Evolutionary conservation across 345 rosid species (phyloP).

Genomic region (Eucalyptus leucophloia): DNA sequence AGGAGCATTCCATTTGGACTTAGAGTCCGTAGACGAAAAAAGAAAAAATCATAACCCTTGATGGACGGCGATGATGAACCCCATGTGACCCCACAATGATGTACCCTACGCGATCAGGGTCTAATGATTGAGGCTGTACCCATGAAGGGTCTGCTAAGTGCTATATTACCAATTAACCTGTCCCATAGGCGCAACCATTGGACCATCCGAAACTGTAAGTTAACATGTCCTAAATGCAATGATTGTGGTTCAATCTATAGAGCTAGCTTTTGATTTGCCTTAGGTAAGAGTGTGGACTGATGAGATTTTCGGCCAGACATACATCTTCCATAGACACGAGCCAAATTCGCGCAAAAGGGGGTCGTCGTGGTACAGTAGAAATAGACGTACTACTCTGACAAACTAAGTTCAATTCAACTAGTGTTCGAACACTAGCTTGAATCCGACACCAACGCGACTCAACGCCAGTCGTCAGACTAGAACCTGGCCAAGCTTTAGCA

Average conservation of each 20-base stretch:
- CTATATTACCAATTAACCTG: background rate
- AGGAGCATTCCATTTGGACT: background rate
- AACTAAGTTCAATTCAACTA: background rate
- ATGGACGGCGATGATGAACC: fast-evolving
- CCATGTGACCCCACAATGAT: background rate
- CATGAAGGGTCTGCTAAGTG: fast-evolving
- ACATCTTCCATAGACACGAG: background rate
- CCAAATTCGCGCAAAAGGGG: background rate
- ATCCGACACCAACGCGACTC: background rate
- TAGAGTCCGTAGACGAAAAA: fast-evolving
- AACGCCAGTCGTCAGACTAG: background rate
- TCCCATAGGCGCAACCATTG: background rate
- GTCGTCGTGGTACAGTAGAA: background rate
- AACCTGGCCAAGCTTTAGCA: background rate
- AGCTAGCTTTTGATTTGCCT: background rate
- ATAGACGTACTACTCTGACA: too few species aligned
- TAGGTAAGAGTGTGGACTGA: fast-evolving
- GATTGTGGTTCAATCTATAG: background rate
- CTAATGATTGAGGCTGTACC: background rate
- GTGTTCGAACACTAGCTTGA: background rate
- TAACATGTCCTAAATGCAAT: background rate
- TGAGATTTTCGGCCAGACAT: background rate
- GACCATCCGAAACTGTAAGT: background rate
- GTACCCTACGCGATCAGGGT: fast-evolving
- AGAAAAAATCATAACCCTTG: background rate